phyloP scores from a whole-genome alignment of 2,329 filamentous ascomycete species.

The Scopulariopsis brevicaulis region DNA sequence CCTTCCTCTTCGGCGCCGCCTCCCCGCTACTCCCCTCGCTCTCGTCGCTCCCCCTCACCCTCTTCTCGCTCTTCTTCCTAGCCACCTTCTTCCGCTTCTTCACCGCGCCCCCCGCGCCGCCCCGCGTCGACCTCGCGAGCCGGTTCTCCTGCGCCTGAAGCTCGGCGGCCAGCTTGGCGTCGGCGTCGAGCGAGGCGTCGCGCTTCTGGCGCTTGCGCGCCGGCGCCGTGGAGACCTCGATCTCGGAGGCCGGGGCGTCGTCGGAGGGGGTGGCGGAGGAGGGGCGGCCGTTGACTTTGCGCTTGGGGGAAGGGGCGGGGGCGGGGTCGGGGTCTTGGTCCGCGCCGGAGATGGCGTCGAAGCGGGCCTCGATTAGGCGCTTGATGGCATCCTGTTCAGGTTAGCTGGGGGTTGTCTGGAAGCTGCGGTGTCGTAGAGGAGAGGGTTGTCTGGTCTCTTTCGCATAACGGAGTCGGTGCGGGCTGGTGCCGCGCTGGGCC shows the following conservation, averaged over 20 bases:
- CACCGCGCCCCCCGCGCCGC: slow-evolving; percentile 39
- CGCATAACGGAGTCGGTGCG: no score
- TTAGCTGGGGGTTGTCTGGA: neutral
- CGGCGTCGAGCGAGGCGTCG: slow-evolving; percentile 54
- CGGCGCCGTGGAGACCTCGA: slow-evolving; percentile 35
- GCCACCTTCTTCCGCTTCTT: slow-evolving; percentile 58
- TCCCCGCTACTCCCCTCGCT: slow-evolving; percentile 59
- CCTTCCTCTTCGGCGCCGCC: slow-evolving; percentile 55
- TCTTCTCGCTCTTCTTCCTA: slow-evolving; percentile 71
- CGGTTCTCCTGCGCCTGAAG: slow-evolving; percentile 89
- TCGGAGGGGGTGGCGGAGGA: slow-evolving; percentile 13
- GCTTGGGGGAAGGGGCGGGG: slow-evolving; percentile 20
- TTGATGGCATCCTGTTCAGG: slow-evolving; percentile 48
- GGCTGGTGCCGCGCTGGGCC: no score
- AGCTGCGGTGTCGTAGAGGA: neutral
- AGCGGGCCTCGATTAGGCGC: slow-evolving; percentile 59
- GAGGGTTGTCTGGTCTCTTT: neutral
- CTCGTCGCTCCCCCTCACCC: slow-evolving; percentile 67
- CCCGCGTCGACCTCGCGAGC: slow-evolving; percentile 59
- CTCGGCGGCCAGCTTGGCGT: slow-evolving; percentile 76
- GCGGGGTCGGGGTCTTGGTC: slow-evolving; percentile 34
- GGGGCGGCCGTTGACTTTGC: slow-evolving; percentile 18
- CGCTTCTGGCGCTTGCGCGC: slow-evolving; percentile 58
- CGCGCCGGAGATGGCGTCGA: slow-evolving; percentile 53
- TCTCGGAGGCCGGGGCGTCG: slow-evolving; percentile 25